These are phyloP conservation scores for Spathaspora sp. DNA, from an alignment of 1,139 yeast species.

Conservation along the genomic window DNA sequence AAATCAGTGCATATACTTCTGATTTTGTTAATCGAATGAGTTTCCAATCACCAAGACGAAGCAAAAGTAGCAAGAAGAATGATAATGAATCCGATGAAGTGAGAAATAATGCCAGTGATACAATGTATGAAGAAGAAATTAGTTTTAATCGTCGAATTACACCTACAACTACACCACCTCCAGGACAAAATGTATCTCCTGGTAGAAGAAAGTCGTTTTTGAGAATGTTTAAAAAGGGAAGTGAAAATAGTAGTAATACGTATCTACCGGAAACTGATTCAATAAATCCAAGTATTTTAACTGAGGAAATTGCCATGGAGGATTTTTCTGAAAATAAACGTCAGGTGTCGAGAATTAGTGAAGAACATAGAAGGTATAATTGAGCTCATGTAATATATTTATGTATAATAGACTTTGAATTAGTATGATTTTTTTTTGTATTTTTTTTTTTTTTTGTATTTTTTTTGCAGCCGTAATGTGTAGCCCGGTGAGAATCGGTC, in stretches of 20 bases:
- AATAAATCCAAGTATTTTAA: constrained; percentile 21
- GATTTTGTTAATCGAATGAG: constrained; percentile 23
- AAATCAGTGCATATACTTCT: constrained; percentile 31
- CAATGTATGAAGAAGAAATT: constrained; percentile 2
- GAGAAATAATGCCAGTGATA: not conserved
- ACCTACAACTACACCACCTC: constrained; percentile 13
- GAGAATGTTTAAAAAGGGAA: constrained; percentile 11
- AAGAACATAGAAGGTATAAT: constrained; percentile 18
- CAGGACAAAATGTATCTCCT: constrained; percentile 8
- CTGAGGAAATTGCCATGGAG: constrained; percentile 54
- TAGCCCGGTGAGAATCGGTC: not conserved
- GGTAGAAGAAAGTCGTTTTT: constrained; percentile 9
- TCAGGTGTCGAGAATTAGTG: constrained; percentile 25
- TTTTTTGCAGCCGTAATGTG: not conserved
- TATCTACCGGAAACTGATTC: constrained; percentile 16
- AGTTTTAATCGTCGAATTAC: constrained; percentile 1
- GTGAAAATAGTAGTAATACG: constrained; percentile 5
- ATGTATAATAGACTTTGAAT: not conserved
- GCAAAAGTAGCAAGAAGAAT: constrained; percentile 3
- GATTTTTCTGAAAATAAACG: constrained; percentile 33
- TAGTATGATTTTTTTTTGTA: not conserved
- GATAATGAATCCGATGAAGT: constrained; percentile 2
- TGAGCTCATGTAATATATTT: not conserved
- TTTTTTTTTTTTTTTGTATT: not conserved
- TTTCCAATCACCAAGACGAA: constrained; percentile 9